Conservation (phyloP, 2,329 filamentous ascomycete genomes). For the Trichoderma breve region DNA sequence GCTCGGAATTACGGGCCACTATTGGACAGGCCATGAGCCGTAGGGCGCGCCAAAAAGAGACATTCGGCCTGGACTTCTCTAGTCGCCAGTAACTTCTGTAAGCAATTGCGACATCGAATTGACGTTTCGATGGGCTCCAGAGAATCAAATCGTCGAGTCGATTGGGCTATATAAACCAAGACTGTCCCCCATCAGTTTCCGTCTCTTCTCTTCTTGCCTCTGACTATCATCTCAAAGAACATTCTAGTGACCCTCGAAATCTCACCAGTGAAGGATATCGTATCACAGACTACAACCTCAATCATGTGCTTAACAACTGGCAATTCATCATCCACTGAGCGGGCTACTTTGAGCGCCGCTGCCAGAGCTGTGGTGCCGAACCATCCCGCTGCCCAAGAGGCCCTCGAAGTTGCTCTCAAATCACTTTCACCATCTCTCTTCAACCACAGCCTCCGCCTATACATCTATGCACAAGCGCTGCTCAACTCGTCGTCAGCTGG, state of each 20-base stretch:
- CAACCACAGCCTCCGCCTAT: conserved; percentile 16
- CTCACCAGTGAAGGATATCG: background rate
- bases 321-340: background rate
- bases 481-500: background rate
- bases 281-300: background rate
- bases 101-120: background rate
- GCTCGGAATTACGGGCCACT: background rate
- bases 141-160: background rate
- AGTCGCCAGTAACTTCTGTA: background rate
- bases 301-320: conserved; percentile 1
- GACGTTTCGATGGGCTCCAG: background rate
- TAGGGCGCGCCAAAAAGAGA: conserved; percentile 5
- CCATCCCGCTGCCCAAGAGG: conserved; percentile 12
- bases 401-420: conserved; percentile 6
- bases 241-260: too few species aligned
- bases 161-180: background rate
- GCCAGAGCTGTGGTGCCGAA: conserved; percentile 9
- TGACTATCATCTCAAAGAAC: background rate
- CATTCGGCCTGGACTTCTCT: background rate
- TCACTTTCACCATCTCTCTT: conserved; percentile 9
- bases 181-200: background rate
- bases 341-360: background rate
- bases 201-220: background rate
- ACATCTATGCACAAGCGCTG: conserved; percentile 14
- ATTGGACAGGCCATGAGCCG: background rate